Percentiles rank a stretch among this genome's conserved stretches.
Evolutionary conservation across 805 yeast species (phyloP).

Genomic region (Groenewaldozyma tartarivorans): DNA sequence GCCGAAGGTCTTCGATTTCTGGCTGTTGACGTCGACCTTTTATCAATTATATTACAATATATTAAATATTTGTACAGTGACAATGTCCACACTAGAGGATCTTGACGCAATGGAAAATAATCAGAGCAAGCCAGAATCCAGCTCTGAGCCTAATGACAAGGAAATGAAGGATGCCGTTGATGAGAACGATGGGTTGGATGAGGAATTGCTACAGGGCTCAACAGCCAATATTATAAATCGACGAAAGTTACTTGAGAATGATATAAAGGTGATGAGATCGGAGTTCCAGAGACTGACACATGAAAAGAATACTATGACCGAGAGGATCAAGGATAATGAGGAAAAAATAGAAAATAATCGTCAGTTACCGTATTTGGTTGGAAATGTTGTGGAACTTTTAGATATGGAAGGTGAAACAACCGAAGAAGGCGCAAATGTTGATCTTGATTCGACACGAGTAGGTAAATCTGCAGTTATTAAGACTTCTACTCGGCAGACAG

Average conservation of each 20-base stretch:
- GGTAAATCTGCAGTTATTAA: conserved; percentile 98
- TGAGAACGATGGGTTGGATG: conserved; percentile 56
- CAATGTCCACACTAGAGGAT: conserved; percentile 84
- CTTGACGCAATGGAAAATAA: conserved; percentile 43
- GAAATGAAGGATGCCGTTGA: conserved; percentile 35
- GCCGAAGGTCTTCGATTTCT: not conserved
- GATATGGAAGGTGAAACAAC: conserved; percentile 71
- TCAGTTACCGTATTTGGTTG: conserved; percentile 92
- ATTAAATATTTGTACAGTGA: not conserved
- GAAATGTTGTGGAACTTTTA: conserved; percentile 89
- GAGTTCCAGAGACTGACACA: conserved; percentile 85
- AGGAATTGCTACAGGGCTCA: conserved; percentile 68
- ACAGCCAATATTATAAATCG: conserved; percentile 79
- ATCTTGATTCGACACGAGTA: conserved; percentile 77
- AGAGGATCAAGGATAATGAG: conserved; percentile 88
- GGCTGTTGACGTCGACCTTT: not conserved
- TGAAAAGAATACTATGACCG: conserved; percentile 87
- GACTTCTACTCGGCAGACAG: conserved; percentile 96
- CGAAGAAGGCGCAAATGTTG: conserved; percentile 92
- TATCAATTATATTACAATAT: not conserved
- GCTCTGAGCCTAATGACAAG: conserved; percentile 18
- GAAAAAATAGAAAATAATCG: conserved; percentile 93
- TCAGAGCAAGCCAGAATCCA: not conserved
- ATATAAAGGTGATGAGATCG: conserved; percentile 87
- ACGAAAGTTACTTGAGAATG: conserved; percentile 82